phyloP scores from a whole-genome alignment of 2,329 filamentous ascomycete species.

The Penicillium thymicola region DNA sequence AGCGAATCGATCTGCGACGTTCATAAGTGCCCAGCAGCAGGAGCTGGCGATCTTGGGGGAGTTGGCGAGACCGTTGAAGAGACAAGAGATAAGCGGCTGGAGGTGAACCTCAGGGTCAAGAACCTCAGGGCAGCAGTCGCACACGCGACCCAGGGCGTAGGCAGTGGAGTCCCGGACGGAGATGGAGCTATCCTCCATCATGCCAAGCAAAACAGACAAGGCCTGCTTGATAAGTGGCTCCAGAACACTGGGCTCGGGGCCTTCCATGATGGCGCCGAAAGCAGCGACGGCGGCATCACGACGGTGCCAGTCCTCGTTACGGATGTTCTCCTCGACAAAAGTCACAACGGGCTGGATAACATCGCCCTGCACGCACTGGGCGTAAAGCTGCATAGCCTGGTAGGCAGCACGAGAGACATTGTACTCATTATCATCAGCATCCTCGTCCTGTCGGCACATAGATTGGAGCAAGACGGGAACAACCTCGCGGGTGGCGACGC shows the following conservation, averaged over 20 bases:
- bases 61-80: constrained; percentile 86
- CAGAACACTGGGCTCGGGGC: constrained; percentile 85
- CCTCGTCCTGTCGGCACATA: constrained; percentile 95
- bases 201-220: constrained; percentile 82
- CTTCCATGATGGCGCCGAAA: constrained; percentile 98
- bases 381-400: constrained; percentile 92
- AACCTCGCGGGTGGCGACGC: constrained; percentile 88
- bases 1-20: constrained; percentile 91
- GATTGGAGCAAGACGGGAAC: constrained; percentile 85
- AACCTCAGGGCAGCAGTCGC: constrained; percentile 84
- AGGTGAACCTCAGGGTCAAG: constrained; percentile 84
- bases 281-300: constrained; percentile 95
- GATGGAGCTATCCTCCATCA: constrained; percentile 84
- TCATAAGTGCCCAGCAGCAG: constrained; percentile 99
- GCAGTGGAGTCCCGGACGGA: constrained; percentile 95
- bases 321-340: constrained; percentile 89
- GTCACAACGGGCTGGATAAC: constrained; percentile 82
- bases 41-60: constrained; percentile 96
- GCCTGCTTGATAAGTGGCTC: constrained; percentile 96
- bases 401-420: constrained; percentile 93
- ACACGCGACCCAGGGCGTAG: constrained; percentile 93
- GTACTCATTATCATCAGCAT: constrained; percentile 95
- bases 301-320: constrained; percentile 88
- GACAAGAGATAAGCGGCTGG: constrained; percentile 76
- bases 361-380: constrained; percentile 80